phyloP scores from a whole-genome alignment of 1,284 basidiomycete species.

The Paramarasmius palmivorus region DNA sequence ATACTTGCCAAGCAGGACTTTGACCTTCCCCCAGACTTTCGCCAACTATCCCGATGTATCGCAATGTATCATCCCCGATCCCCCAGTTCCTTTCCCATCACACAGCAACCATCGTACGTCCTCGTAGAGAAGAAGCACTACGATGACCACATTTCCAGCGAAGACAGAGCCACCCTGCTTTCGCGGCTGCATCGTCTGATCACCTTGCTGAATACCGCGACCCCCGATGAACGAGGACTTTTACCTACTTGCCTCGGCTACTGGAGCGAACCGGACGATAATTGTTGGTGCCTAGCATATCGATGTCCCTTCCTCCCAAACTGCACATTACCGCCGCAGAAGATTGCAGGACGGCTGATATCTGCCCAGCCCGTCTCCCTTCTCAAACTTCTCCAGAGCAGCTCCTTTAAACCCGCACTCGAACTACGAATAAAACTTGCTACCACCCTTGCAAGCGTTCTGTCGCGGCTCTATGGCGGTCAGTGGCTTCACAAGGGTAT shows the following conservation, averaged over 20 bases:
- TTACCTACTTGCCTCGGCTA: conserved; percentile 10
- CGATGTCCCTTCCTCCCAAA: background rate
- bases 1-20: conserved; percentile 8
- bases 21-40: conserved; percentile 1
- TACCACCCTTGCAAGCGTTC: conserved; percentile 1
- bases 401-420: conserved; percentile 6
- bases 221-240: background rate
- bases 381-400: background rate
- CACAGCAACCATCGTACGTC: background rate
- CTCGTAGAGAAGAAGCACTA: conserved; percentile 12
- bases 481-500: conserved; percentile 12
- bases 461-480: conserved; percentile 8
- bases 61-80: conserved; percentile 3
- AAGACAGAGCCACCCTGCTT: conserved; percentile 3
- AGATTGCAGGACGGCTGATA: background rate
- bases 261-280: conserved; percentile 10
- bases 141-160: background rate
- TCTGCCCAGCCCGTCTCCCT: conserved; percentile 2
- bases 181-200: conserved; percentile 7
- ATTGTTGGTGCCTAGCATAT: conserved; percentile 14
- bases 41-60: conserved; percentile 2
- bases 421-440: conserved; percentile 4
- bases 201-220: conserved; percentile 5
- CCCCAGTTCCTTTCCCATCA: background rate
- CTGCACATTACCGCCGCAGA: background rate